Conservation (phyloP, 2,329 filamentous ascomycete species). For the Penicillium polonicum region DNA sequence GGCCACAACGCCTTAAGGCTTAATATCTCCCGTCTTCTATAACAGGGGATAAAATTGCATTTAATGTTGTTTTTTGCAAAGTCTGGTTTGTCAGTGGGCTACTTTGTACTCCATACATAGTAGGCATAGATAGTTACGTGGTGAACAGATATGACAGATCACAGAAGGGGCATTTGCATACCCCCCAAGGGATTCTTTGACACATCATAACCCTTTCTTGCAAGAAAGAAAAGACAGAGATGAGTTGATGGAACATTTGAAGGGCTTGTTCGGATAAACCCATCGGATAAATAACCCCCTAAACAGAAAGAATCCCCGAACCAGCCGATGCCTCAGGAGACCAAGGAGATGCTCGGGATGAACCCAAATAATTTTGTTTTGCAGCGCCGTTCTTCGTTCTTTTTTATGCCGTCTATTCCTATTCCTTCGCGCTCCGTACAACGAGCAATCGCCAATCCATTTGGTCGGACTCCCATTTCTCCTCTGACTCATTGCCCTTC, state of each 20-base stretch:
- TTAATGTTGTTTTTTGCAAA: not conserved
- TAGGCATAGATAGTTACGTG: not conserved
- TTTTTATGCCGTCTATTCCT: conserved; percentile 35
- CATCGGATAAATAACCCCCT: conserved; percentile 13
- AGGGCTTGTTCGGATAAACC: conserved; percentile 15
- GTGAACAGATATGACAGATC: not conserved
- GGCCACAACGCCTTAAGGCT: not conserved
- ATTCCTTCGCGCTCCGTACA: conserved; percentile 28
- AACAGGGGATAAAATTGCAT: not conserved
- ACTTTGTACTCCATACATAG: not conserved
- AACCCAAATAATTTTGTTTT: conserved; percentile 9
- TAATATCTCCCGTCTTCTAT: not conserved
- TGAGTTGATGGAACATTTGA: not conserved
- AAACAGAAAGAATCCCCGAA: conserved; percentile 20
- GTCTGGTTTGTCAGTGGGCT: not conserved
- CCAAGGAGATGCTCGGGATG: not conserved
- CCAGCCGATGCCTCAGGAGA: conserved; percentile 10
- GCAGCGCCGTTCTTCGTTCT: conserved; percentile 21
- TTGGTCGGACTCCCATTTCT: conserved; percentile 15
- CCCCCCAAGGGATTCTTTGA: not conserved
- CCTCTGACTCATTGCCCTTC: conserved; percentile 20
- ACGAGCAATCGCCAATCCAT: conserved; percentile 30
- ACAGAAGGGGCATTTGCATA: not conserved
- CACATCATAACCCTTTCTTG: not conserved
- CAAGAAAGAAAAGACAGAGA: not conserved